Evolutionary conservation across 1,139 yeast species (phyloP), one percentile per base, ranked within the genome.

Genomic region (Blastobotrys petasosporus): DNA sequence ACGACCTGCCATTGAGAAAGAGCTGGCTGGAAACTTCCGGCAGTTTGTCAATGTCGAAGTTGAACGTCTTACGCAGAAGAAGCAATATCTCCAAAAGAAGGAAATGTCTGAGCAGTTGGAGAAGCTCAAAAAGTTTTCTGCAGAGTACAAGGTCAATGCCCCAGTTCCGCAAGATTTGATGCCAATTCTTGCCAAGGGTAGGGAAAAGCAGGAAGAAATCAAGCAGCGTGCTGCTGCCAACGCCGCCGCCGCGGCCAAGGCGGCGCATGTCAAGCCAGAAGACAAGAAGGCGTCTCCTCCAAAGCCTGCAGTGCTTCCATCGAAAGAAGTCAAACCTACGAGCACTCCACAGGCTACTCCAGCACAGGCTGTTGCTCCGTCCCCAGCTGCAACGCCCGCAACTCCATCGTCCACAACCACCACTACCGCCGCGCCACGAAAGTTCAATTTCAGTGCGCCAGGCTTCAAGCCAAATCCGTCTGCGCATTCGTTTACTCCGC

Each of bases 101-200:
- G 68, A 94, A 77, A 68, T 79, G 48, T 59, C 56, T 12, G 72
- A 66, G 38, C 59, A 68, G 16, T 50, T 86, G 54, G 82, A 83
- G 54, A 85, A 92, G n/a, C 71, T 87, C 49, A 80, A 79, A 52
- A 86, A 85, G 61, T 88, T 88, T 61, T 80, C 95, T 43, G 88
- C 86, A 44, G 84, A 77, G 55, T 85, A 85, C 65, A 86, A 85
- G 65, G 78, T 87, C 46, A 57, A 55, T 17, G 60, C 69, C 2
- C 72, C 71, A 3, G 68, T 68, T 6, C 95, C 95, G 4, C 66
- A 77, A 32, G 95, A 87, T 61, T 72, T 86, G 59, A 72, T 84
- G 51, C 92, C 94, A 3, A 82, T 85, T 32, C 69, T 84, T 39
- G 71, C 90, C 6, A 83, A 82, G 61, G 86, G 81, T 58, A 80